Conservation (phyloP, 2,329 filamentous ascomycete genomes). For the Penicillium concentricum region DNA sequence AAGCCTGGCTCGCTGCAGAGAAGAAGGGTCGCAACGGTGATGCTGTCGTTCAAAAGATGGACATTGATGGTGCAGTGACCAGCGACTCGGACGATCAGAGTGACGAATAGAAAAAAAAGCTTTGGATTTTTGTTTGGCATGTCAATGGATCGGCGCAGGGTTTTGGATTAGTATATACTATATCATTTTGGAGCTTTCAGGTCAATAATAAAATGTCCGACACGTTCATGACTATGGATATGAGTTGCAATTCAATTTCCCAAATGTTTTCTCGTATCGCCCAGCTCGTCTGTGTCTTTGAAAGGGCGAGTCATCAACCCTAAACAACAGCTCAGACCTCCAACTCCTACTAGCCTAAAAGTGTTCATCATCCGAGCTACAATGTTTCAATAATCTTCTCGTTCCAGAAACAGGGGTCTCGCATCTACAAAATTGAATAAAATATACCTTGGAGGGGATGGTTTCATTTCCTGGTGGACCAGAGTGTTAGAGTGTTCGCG, state of each 20-base stretch:
- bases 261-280: background rate
- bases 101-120: constrained; percentile 27
- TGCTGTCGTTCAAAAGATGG: constrained; percentile 39
- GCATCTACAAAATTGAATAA: background rate
- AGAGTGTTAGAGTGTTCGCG: constrained; percentile 2
- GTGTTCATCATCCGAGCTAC: background rate
- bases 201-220: constrained; percentile 1
- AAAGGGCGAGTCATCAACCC: background rate
- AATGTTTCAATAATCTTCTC: background rate
- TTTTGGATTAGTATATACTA: constrained; percentile 7
- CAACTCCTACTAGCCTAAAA: background rate
- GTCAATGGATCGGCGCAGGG: constrained; percentile 5
- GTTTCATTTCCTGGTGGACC: background rate
- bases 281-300: background rate
- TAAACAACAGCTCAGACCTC: background rate
- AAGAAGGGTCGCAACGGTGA: constrained; percentile 45
- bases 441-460: background rate
- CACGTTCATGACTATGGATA: background rate
- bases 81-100: constrained; percentile 39
- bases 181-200: constrained; percentile 2
- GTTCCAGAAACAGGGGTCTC: background rate
- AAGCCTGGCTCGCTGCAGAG: constrained; percentile 47
- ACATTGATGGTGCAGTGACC: constrained; percentile 33
- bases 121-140: constrained; percentile 3
- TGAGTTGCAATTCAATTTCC: background rate